Conservation (phyloP, 2,329 filamentous ascomycete species). For the Penicillium brevicompactum region DNA sequence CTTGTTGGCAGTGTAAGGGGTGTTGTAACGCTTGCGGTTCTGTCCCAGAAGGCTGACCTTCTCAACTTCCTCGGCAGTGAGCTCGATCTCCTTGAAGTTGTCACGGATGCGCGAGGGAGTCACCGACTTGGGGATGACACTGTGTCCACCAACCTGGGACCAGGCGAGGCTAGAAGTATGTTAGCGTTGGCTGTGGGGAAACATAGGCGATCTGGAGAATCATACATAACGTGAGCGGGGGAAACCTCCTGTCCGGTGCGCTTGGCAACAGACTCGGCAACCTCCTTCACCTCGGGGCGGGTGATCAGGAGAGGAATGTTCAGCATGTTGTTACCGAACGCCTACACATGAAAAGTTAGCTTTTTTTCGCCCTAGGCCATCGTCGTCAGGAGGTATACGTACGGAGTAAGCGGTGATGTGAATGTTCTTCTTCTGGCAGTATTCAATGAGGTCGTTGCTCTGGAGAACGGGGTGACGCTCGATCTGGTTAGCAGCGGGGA, state of each 20-base stretch:
- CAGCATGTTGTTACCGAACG: slow-evolving; percentile 62
- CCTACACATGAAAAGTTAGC: slow-evolving; percentile 22
- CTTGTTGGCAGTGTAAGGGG: slow-evolving; percentile 42
- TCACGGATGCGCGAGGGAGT: slow-evolving; percentile 45
- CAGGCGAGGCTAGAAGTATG: slow-evolving; percentile 36
- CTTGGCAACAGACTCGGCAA: slow-evolving; percentile 59
- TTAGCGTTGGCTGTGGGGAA: slow-evolving; percentile 6
- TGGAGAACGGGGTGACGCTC: slow-evolving; percentile 71
- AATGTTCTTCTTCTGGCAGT: slow-evolving; percentile 61
- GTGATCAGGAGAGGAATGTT: slow-evolving; percentile 66
- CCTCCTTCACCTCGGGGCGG: slow-evolving; percentile 64
- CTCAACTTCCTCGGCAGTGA: slow-evolving; percentile 40
- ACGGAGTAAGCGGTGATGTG: slow-evolving; percentile 65
- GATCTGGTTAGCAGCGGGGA: slow-evolving; percentile 69
- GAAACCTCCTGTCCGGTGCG: slow-evolving; percentile 37
- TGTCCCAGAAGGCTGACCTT: slow-evolving; percentile 38
- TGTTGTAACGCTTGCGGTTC: slow-evolving; percentile 40
- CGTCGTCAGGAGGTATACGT: slow-evolving; percentile 8
- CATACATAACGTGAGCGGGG: slow-evolving; percentile 41
- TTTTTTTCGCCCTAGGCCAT: neutral
- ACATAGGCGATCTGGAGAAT: neutral
- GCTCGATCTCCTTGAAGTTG: slow-evolving; percentile 47
- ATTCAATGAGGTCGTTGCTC: slow-evolving; percentile 59
- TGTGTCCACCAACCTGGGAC: slow-evolving; percentile 44
- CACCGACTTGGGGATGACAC: slow-evolving; percentile 47